These are phyloP conservation scores for Eremothecium cymbalariae DNA, from an alignment of 1,139 yeast species.

Conservation along the genomic window DNA sequence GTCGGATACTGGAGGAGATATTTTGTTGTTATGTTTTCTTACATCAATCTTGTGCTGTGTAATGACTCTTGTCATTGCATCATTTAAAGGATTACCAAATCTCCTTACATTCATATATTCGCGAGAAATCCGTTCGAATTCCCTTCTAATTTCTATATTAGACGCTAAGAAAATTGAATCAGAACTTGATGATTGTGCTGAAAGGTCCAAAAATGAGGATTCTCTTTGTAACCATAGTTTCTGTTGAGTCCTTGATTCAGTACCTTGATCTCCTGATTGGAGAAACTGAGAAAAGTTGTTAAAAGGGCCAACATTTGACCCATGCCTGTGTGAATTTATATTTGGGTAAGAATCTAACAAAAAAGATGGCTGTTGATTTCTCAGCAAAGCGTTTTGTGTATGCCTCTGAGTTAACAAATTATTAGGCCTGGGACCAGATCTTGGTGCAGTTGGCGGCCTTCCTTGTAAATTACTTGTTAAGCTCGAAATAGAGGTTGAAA, in stretches of 20 bases:
- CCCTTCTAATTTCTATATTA: slow-evolving; percentile 60
- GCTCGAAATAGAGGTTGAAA: slow-evolving; percentile 29
- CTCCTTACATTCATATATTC: slow-evolving; percentile 67
- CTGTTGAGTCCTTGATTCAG: slow-evolving; percentile 74
- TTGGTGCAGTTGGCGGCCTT: slow-evolving; percentile 7
- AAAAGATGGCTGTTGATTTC: slow-evolving; percentile 7
- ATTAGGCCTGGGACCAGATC: slow-evolving; percentile 13
- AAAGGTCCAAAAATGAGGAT: slow-evolving; percentile 54
- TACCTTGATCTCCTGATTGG: slow-evolving; percentile 32
- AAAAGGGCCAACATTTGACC: slow-evolving; percentile 11
- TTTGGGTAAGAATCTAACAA: slow-evolving; percentile 4
- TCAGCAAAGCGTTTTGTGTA: slow-evolving; percentile 11
- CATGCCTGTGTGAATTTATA: slow-evolving; percentile 9
- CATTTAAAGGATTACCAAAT: slow-evolving; percentile 60
- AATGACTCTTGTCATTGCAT: slow-evolving; percentile 45
- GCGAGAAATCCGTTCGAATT: slow-evolving; percentile 65
- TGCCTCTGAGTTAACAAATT: slow-evolving; percentile 13
- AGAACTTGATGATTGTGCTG: slow-evolving; percentile 29
- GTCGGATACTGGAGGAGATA: slow-evolving; percentile 5
- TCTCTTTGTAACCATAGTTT: slow-evolving; percentile 78
- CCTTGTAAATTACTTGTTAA: slow-evolving; percentile 26
- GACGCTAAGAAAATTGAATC: slow-evolving; percentile 38
- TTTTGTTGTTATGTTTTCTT: slow-evolving; percentile 11
- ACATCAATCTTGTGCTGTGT: slow-evolving; percentile 13
- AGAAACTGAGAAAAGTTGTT: slow-evolving; percentile 34